Evolutionary conservation across 805 yeast species (phyloP).

Genomic region (Saturnispora mendoncae): DNA sequence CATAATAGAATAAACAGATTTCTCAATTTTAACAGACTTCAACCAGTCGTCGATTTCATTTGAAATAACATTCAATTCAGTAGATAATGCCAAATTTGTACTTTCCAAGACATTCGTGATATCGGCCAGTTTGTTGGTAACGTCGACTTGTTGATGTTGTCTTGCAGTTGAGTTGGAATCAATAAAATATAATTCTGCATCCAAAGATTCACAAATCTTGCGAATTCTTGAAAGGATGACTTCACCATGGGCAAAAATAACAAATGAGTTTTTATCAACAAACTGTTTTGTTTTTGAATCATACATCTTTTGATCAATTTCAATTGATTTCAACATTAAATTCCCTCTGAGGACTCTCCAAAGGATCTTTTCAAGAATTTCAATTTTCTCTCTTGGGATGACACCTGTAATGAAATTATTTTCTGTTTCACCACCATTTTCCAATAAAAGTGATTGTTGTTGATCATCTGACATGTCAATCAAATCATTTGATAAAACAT

Average conservation of each 20-base stretch:
- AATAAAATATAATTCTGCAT: constrained; percentile 65
- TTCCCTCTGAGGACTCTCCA: constrained; percentile 96
- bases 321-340: constrained; percentile 64
- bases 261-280: constrained; percentile 71
- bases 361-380: constrained; percentile 66
- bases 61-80: constrained; percentile 58
- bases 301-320: constrained; percentile 58
- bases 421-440: constrained; percentile 31
- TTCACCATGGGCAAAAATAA: constrained; percentile 87
- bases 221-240: constrained; percentile 61
- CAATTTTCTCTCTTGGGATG: constrained; percentile 60
- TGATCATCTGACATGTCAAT: constrained; percentile 23
- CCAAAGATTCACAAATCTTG: constrained; percentile 83
- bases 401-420: constrained; percentile 70
- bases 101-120: constrained; percentile 40
- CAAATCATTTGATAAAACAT: constrained; percentile 19
- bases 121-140: constrained; percentile 46
- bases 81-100: constrained; percentile 45
- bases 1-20: constrained; percentile 48
- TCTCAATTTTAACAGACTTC: constrained; percentile 44
- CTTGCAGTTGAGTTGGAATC: constrained; percentile 35
- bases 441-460: constrained; percentile 30
- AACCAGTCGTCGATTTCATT: constrained; percentile 56
- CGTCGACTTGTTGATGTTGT: constrained; percentile 31
- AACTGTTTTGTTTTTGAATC: constrained; percentile 49